These are phyloP conservation scores for Zymoseptoria passerinii DNA, from an alignment of 2,329 filamentous ascomycete species.

Conservation along the genomic window DNA sequence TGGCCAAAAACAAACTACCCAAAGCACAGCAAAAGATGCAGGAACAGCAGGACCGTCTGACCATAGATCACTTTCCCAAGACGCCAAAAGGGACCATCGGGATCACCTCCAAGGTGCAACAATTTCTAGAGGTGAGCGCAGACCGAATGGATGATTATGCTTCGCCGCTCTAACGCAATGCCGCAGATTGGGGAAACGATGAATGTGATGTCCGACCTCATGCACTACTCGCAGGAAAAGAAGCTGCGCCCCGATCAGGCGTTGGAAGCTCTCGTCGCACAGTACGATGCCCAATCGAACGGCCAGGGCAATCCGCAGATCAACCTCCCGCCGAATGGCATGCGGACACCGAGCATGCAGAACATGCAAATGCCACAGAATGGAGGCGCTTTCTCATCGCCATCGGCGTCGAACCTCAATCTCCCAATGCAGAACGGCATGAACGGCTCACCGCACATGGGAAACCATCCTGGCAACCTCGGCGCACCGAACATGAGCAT, in stretches of 20 bases:
- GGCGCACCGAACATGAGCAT: constrained; percentile 18
- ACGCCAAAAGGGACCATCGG: constrained; percentile 45
- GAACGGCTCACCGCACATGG: constrained; percentile 42
- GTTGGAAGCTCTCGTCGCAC: constrained; percentile 45
- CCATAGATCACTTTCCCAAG: constrained; percentile 38
- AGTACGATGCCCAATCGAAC: constrained; percentile 30
- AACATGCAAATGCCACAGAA: constrained; percentile 28
- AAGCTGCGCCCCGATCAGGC: constrained; percentile 47
- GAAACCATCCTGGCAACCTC: constrained; percentile 27
- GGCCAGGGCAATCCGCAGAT: constrained; percentile 36
- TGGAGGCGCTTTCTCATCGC: constrained; percentile 44
- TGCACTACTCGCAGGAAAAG: constrained; percentile 49
- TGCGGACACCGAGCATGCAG: constrained; percentile 28
- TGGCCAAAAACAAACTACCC: constrained; percentile 45
- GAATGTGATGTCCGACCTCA: constrained; percentile 54
- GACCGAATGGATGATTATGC: constrained; percentile 1
- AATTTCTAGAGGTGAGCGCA: constrained; percentile 52
- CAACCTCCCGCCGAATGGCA: constrained; percentile 37
- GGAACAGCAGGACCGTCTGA: constrained; percentile 37
- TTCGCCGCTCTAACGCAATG: constrained; percentile 9
- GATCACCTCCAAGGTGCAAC: constrained; percentile 48
- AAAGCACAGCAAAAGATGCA: constrained; percentile 33
- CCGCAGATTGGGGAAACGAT: constrained; percentile 56
- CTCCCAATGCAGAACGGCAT: constrained; percentile 46
- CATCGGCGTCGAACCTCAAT: constrained; percentile 47